Base-by-base conservation (phyloP, 805 yeast species). In the Ogataea trehalophila region DNA sequence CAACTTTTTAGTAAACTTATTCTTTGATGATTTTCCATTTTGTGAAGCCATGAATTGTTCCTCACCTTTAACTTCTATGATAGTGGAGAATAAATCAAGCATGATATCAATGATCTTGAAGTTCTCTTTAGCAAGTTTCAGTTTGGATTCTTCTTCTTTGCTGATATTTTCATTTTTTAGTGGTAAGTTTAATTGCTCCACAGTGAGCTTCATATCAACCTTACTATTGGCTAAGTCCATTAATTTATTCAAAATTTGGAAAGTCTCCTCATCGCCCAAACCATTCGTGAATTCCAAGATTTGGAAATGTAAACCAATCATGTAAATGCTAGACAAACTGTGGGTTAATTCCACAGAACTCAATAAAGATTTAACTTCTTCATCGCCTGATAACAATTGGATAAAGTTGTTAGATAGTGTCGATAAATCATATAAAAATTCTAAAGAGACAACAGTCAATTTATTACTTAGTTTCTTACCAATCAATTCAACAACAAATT, bases 41-140 rank as follows among this genome's bases (percentile, higher is more conserved):
- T 26, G 31, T 26, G 11, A 26, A 6, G 31, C 31, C 13, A 23
- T 18, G 15, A 40, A 39, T 23, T 37, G 37, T 41, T 48, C 44
- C 26, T 56, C 58, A 14, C 68, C 68, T 43, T 60, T 59, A 38
- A 67, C 75, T 62, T 90, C 97, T 55, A 85, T 76, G 6, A 83
- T 71, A 1, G 91, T 85, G 1, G 97, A 80, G 22, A 88, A 70
- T 33, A 92, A 63, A 62, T 92, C 98, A 20, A 91, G 66, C 0
- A 85, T 72, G 0, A 84, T 73, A 56, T 88, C 95, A 20, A 86
- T 68, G 4, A 86, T 74, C 53, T 83, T 83, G 42, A 85, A 65
- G 43, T 77, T 74, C 39, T 74, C 66, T 52, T 76, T 75, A 3
- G 86, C 79, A 14, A 59, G 60, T 7, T 66, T 59, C 46, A 76